A percentile compares a stretch with the other conserved stretches of the same genome.
phyloP scores from a whole-genome alignment of 768 basidiomycete genomes.

The Crassisporium funariophilum region DNA sequence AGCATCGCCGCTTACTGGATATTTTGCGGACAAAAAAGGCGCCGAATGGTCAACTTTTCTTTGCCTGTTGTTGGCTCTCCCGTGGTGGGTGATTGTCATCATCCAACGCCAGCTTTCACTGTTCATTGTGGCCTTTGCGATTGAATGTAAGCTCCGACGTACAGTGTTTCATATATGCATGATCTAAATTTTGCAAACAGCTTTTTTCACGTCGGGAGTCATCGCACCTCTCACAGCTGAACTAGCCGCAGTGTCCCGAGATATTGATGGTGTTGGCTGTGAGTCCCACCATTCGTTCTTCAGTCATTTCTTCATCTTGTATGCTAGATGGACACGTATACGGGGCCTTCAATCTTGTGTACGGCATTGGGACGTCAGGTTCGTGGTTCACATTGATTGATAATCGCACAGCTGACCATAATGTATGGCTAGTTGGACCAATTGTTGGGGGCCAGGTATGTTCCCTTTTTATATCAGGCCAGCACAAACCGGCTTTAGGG shows the following conservation, averaged over 20 bases:
- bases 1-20: slow-evolving; percentile 67
- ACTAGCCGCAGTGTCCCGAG: slow-evolving; percentile 59
- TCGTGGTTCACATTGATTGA: slow-evolving; percentile 21
- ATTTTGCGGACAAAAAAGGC: slow-evolving; percentile 56
- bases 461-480: no score
- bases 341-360: slow-evolving; percentile 73
- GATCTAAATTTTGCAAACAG: slow-evolving; percentile 32
- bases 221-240: slow-evolving; percentile 68
- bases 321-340: slow-evolving; percentile 72
- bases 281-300: slow-evolving; percentile 22
- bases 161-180: neutral
- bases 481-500: no score
- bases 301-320: slow-evolving; percentile 2
- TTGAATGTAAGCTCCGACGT: slow-evolving; percentile 49
- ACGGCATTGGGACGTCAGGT: slow-evolving; percentile 66
- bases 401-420: slow-evolving; percentile 3
- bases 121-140: slow-evolving; percentile 49
- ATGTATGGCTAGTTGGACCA: slow-evolving; percentile 56
- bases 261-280: slow-evolving; percentile 70
- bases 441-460: slow-evolving; percentile 67
- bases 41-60: slow-evolving; percentile 53
- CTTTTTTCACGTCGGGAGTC: slow-evolving; percentile 60
- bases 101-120: slow-evolving; percentile 47
- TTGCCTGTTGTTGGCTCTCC: slow-evolving; percentile 53
- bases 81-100: slow-evolving; percentile 64